phyloP scores from a whole-genome alignment of 2,329 filamentous ascomycete genomes.

The Fusarium oligoseptatum region DNA sequence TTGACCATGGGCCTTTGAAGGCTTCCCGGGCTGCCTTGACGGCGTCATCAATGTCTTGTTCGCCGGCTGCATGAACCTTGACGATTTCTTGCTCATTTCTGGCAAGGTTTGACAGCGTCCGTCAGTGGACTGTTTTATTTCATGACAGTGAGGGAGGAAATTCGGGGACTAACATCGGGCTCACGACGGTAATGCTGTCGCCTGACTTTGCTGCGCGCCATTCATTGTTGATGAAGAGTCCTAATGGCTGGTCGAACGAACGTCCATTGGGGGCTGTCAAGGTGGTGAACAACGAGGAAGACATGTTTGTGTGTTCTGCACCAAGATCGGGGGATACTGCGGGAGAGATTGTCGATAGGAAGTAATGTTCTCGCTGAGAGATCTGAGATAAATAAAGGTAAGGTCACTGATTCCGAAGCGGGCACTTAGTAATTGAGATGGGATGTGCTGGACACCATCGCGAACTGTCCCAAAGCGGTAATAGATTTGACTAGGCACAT shows the following conservation, averaged over 20 bases:
- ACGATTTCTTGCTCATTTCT: slow-evolving; percentile 9
- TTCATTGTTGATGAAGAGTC: slow-evolving; percentile 15
- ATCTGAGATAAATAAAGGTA: background rate
- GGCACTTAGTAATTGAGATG: background rate
- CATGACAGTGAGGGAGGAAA: background rate
- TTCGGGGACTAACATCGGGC: background rate
- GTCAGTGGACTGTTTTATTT: background rate
- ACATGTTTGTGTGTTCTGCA: background rate
- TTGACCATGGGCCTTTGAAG: slow-evolving; percentile 3
- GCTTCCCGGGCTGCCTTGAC: slow-evolving; percentile 3
- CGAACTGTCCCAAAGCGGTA: background rate
- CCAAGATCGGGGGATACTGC: background rate
- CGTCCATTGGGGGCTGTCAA: background rate
- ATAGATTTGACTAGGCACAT: background rate
- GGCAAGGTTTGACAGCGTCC: background rate
- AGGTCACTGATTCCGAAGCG: background rate
- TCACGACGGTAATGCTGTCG: slow-evolving; percentile 5
- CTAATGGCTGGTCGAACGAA: background rate
- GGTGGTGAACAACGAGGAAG: background rate
- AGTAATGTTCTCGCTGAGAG: background rate
- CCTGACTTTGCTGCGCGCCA: slow-evolving; percentile 8
- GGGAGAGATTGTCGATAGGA: background rate
- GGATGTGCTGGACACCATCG: background rate
- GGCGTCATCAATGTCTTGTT: background rate
- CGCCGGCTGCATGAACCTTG: slow-evolving; percentile 7